Conservation (phyloP, 2,329 filamentous ascomycete species). For the Tolypocladium guangdongense region DNA sequence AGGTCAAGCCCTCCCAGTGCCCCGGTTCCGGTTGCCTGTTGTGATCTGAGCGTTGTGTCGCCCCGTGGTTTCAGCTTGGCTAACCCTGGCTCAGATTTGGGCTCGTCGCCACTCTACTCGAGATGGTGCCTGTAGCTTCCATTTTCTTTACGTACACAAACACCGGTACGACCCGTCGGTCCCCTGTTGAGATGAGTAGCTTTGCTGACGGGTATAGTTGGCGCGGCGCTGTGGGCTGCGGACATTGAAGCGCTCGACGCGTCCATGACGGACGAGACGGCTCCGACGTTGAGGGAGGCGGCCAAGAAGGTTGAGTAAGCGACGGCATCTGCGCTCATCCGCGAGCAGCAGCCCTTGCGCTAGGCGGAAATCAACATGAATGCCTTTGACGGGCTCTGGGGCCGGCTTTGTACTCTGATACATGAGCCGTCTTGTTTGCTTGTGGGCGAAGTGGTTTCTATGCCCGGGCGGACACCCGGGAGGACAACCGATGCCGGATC, state of each 20-base stretch:
- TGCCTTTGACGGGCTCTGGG: neutral
- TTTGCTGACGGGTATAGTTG: constrained; percentile 41
- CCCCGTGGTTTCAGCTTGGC: neutral
- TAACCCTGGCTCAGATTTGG: constrained; percentile 49
- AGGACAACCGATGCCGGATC: neutral
- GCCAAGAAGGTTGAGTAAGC: constrained; percentile 34
- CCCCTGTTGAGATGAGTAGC: neutral
- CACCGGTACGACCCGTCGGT: constrained; percentile 38
- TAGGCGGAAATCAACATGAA: too few relatives aligned
- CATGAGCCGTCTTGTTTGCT: neutral
- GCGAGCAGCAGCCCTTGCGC: neutral
- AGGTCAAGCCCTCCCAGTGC: constrained; percentile 21
- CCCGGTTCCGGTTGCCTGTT: neutral
- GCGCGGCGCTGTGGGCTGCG: constrained; percentile 88
- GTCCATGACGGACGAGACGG: constrained; percentile 37
- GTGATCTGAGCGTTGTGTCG: neutral
- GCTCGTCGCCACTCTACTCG: constrained; percentile 63
- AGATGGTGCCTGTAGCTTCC: constrained; percentile 73
- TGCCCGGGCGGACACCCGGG: neutral
- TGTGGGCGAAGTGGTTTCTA: neutral
- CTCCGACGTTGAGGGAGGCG: constrained; percentile 37
- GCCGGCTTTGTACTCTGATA: neutral
- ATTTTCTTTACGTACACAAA: constrained; percentile 88
- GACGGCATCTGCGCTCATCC: neutral
- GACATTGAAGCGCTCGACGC: constrained; percentile 58